Conservation (phyloP, 345 rosid species). For the Eucalyptus regnans region DNA sequence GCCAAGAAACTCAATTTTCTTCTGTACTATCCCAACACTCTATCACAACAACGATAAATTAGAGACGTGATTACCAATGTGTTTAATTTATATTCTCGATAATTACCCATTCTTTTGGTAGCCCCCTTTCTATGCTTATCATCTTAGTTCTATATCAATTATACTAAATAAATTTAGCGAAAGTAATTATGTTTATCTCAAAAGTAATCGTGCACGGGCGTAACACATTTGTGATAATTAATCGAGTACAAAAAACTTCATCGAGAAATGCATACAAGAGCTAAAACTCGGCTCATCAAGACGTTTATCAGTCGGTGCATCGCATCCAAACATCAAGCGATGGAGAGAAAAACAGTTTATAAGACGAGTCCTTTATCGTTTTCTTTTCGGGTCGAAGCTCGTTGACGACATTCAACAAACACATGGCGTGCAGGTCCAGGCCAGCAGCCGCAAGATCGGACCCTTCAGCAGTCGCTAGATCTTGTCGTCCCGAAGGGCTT, state of each 20-base stretch:
- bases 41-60: not conserved
- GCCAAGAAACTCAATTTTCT: not conserved
- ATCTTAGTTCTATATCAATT: not conserved
- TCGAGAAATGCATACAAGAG: not conserved
- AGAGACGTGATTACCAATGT: too few species aligned
- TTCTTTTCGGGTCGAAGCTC: not conserved
- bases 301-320: not conserved
- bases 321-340: not conserved
- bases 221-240: not conserved
- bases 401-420: not conserved
- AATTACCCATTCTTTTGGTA: not conserved
- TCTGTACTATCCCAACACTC: accelerated
- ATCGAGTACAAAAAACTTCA: not conserved
- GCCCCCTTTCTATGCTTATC: not conserved
- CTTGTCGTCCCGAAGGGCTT: not conserved
- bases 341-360: not conserved
- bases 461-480: not conserved
- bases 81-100: not conserved
- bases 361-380: not conserved
- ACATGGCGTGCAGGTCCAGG: not conserved
- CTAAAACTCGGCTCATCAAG: not conserved
- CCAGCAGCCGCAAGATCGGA: not conserved
- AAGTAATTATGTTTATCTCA: not conserved
- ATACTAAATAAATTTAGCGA: not conserved
- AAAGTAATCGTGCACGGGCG: not conserved